These are phyloP conservation scores for Cladophialophora bantiana DNA, from an alignment of 2,329 filamentous ascomycete species.

Conservation along the genomic window DNA sequence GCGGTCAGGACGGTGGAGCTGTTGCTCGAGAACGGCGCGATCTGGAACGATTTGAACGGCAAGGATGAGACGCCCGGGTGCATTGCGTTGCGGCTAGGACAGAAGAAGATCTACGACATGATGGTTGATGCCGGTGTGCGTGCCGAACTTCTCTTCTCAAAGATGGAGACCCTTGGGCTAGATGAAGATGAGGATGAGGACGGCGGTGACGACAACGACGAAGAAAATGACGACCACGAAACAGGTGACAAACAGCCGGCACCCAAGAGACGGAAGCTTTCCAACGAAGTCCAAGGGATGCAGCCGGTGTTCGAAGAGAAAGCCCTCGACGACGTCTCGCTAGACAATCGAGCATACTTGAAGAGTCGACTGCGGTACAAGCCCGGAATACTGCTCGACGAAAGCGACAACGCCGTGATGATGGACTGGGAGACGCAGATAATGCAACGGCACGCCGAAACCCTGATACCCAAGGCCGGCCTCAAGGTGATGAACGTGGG, in stretches of 20 bases:
- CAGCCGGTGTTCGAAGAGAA: conserved; percentile 9
- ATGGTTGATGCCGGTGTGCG: conserved; percentile 19
- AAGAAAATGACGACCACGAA: neutral
- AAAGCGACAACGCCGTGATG: conserved; percentile 6
- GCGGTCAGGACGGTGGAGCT: conserved; percentile 15
- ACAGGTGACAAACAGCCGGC: neutral
- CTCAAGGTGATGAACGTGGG: conserved; percentile 24
- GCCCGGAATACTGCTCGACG: conserved; percentile 15
- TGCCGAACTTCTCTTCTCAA: conserved; percentile 18
- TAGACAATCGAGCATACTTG: conserved; percentile 14
- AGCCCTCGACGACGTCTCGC: conserved; percentile 15
- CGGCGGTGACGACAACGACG: neutral
- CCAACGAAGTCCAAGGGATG: neutral
- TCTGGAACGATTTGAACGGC: conserved; percentile 19
- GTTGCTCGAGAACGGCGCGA: conserved; percentile 16
- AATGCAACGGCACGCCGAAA: conserved; percentile 17
- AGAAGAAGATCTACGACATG: conserved; percentile 19
- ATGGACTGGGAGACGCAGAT: conserved; percentile 13
- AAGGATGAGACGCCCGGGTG: conserved; percentile 18
- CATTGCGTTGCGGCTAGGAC: conserved; percentile 12
- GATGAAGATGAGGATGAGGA: conserved; percentile 1
- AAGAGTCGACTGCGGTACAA: conserved; percentile 20
- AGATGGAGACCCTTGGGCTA: conserved; percentile 17
- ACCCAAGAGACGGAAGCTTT: conserved; percentile 13
- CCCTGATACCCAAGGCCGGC: conserved; percentile 8